phyloP scores from a whole-genome alignment of 306 rosid species.

The Ormosia semicastrata region DNA sequence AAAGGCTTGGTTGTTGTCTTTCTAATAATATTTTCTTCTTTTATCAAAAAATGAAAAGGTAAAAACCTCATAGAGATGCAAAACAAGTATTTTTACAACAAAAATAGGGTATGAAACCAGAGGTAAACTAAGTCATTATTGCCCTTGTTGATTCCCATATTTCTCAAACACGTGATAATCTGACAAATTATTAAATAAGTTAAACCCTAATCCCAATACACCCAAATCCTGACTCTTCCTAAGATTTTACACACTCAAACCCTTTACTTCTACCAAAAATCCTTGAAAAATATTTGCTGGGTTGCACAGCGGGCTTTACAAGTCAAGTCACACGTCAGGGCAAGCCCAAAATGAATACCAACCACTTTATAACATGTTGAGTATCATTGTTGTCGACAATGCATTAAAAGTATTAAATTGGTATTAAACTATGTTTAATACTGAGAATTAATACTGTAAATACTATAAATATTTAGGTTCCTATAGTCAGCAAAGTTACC shows the following conservation, averaged over 20 bases:
- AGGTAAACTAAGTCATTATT: background rate
- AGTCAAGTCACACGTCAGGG: background rate
- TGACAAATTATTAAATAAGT: background rate
- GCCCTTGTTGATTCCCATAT: background rate
- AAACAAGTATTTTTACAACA: slow-evolving; percentile 2
- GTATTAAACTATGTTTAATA: too few relatives aligned
- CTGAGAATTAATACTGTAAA: too few relatives aligned
- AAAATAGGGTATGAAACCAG: background rate
- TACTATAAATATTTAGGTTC: too few relatives aligned
- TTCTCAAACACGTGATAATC: background rate
- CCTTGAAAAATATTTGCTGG: background rate
- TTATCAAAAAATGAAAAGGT: background rate
- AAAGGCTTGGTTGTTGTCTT: too few relatives aligned
- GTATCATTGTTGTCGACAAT: too few relatives aligned
- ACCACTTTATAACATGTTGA: background rate
- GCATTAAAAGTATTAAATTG: too few relatives aligned
- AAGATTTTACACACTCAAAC: background rate
- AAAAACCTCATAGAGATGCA: background rate
- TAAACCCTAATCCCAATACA: background rate
- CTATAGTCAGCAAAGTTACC: too few relatives aligned
- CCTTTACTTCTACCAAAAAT: background rate
- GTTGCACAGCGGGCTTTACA: background rate
- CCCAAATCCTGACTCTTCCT: background rate
- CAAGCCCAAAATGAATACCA: background rate
- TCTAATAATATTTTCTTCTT: background rate